Evolutionary conservation across 2,329 filamentous ascomycete genomes (phyloP), one percentile per base, ranked within the genome.

Genomic region (Penicillium expansum): DNA sequence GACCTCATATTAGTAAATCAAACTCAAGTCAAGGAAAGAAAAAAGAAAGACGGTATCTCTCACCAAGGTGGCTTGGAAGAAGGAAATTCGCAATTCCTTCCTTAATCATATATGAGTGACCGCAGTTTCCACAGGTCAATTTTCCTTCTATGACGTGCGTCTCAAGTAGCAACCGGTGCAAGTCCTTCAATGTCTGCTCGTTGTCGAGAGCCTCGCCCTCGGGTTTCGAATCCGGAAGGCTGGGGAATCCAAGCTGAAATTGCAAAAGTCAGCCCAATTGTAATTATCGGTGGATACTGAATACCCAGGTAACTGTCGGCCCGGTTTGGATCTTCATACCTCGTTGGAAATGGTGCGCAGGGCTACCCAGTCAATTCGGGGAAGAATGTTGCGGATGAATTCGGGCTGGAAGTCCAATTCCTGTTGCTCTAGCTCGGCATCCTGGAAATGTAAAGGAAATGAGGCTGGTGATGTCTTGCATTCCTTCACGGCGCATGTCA

Each of bases 11-110:
- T 51, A 59, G 54, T 38, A 49, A 27, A 35, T 14, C n/a, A 22
- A 14, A 32, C 24, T 20, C 2, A 3, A 3, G 6, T 1, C 10
- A 14, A 53, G n/a, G 52, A 30, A 7, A 2, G 52, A 52, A 27
- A 10, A 5, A 29, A 7, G 27, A 6, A 29, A 11, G 48, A 13
- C 10, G 11, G 27, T 14, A 32, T 33, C 11, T 24, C 69, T 48
- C 55, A 77, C 75, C 94, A 75, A 99, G 77, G 79, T 99, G 94
- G 68, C 89, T 94, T 13, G 94, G 94, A 65, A 99, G 77, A 71
- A 99, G 77, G 70, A 99, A 99, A 76, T 97, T 97, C 58, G 92
- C 91, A 74, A 97, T 96, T 5, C 94, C 94, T 77, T 99, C 93
- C 72, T 94, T 92, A 61, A 99, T 88, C 57, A 86, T 86, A 76